Conservation (phyloP, 495 filamentous ascomycete genomes). For the Penicillium lagena region DNA sequence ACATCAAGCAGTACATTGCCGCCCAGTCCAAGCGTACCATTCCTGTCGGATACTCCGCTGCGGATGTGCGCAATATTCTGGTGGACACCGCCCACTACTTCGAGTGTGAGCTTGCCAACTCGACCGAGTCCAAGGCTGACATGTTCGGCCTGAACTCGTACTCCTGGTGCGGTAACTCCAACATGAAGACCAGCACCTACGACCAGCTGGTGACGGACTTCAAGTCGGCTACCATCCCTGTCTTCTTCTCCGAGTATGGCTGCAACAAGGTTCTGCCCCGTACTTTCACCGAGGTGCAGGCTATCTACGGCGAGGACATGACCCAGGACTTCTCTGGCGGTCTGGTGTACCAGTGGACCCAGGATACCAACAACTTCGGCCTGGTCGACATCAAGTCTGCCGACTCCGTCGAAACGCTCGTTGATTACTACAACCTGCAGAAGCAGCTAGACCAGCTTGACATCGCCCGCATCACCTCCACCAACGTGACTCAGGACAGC, state of each 20-base stretch:
- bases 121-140: constrained; percentile 61
- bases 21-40: constrained; percentile 62
- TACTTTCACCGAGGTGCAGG: constrained; percentile 72
- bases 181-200: constrained; percentile 64
- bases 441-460: constrained; percentile 69
- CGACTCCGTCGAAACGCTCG: constrained; percentile 53
- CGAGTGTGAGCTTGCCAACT: constrained; percentile 66
- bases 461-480: constrained; percentile 53
- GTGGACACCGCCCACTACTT: constrained; percentile 79
- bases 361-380: constrained; percentile 77
- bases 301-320: constrained; percentile 79
- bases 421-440: constrained; percentile 72
- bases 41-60: constrained; percentile 91
- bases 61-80: constrained; percentile 76
- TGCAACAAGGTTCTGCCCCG: constrained; percentile 81
- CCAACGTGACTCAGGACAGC: constrained; percentile 45
- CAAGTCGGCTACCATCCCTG: constrained; percentile 63
- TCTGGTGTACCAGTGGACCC: constrained; percentile 79
- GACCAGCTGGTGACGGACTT: constrained; percentile 67
- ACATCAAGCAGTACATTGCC: constrained; percentile 82
- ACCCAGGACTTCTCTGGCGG: constrained; percentile 74
- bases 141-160: constrained; percentile 95
- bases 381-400: constrained; percentile 65
- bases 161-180: constrained; percentile 83
- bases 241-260: constrained; percentile 96